Evolutionary conservation across 2,329 filamentous ascomycete species (phyloP).

Genomic region (Pyrenophora seminiperda): DNA sequence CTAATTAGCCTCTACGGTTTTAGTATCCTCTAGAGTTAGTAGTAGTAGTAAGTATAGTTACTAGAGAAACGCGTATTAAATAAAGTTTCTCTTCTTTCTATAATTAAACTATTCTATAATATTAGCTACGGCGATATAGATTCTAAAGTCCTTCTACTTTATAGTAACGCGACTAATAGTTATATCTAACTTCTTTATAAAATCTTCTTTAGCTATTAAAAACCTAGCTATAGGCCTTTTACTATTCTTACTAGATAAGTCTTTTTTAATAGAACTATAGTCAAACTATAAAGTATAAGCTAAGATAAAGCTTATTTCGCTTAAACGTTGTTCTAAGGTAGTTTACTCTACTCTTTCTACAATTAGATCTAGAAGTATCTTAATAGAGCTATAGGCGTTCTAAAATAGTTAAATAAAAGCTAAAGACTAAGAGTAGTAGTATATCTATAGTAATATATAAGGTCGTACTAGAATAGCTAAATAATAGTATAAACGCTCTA

Average conservation of each 20-base stretch:
- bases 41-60: constrained; percentile 10
- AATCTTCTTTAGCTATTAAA: constrained; percentile 53
- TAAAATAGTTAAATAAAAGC: constrained; percentile 70
- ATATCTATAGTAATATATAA: constrained; percentile 72
- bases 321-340: constrained; percentile 45
- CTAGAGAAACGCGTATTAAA: constrained; percentile 37
- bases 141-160: constrained; percentile 62
- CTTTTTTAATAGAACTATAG: constrained; percentile 47
- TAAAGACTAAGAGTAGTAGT: constrained; percentile 72
- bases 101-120: constrained; percentile 60
- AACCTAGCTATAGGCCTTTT: constrained; percentile 50
- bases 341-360: constrained; percentile 45
- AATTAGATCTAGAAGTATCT: constrained; percentile 67
- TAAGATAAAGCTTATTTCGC: constrained; percentile 67
- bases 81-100: constrained; percentile 53
- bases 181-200: constrained; percentile 59
- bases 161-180: constrained; percentile 61
- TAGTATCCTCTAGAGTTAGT: constrained; percentile 16
- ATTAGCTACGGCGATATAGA: constrained; percentile 64
- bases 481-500: constrained; percentile 85
- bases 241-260: not conserved
- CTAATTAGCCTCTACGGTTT: constrained; percentile 20
- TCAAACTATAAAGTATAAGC: constrained; percentile 69
- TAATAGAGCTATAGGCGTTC: constrained; percentile 71
- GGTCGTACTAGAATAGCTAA: constrained; percentile 77